Conservation (phyloP, 495 filamentous ascomycete species). For the Trichocladium uniseriatum region DNA sequence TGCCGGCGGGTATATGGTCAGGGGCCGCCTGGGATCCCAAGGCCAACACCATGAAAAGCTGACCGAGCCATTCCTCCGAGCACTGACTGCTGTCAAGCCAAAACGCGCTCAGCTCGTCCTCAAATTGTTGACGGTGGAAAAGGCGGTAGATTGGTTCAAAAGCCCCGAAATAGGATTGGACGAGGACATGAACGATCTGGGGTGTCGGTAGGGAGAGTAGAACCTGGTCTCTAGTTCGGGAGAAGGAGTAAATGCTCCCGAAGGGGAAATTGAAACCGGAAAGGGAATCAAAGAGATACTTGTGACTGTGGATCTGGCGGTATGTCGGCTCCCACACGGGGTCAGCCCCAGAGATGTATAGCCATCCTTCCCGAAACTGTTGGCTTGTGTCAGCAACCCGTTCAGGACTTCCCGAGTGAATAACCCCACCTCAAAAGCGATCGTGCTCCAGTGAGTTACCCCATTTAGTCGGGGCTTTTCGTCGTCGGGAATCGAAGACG, state of each 20-base stretch:
- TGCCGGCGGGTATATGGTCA: constrained; percentile 7
- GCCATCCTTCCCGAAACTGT: constrained; percentile 20
- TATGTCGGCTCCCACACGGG: constrained; percentile 17
- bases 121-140: constrained; percentile 13
- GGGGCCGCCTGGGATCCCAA: constrained; percentile 16
- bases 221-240: constrained; percentile 9
- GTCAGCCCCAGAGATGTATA: constrained; percentile 16
- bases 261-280: constrained; percentile 19
- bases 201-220: constrained; percentile 17
- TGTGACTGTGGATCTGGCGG: constrained; percentile 15
- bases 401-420: too few species aligned
- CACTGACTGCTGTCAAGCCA: constrained; percentile 14
- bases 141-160: constrained; percentile 23
- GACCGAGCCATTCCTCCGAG: constrained; percentile 20
- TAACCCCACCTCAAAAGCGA: constrained; percentile 21
- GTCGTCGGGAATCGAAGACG: constrained; percentile 2
- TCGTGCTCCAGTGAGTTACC: constrained; percentile 17
- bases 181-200: constrained; percentile 14
- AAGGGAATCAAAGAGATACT: constrained; percentile 14
- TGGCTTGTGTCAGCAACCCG: too few species aligned
- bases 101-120: constrained; percentile 15
- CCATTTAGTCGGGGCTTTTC: constrained; percentile 10
- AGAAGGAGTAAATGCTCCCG: constrained; percentile 11
- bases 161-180: constrained; percentile 19
- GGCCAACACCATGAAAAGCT: constrained; percentile 23